Evolutionary conservation across 148 eudicot genomes (phyloP).

Genomic region (Oxyria digyna): DNA sequence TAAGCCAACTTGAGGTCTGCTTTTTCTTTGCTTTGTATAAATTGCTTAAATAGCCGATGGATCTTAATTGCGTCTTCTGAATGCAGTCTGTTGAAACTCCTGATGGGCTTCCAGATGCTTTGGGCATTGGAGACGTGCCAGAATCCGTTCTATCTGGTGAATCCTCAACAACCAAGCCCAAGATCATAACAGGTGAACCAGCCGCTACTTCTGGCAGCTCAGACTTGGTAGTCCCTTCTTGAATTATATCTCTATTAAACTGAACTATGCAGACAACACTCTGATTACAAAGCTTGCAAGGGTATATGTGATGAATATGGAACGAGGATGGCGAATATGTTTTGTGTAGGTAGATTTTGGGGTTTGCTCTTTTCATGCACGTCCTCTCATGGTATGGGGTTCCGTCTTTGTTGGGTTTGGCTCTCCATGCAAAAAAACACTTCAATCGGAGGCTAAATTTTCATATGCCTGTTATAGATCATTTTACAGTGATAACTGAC

Average conservation of each 20-base stretch:
- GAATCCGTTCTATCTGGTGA: constrained; percentile 28
- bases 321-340: not conserved
- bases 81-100: constrained; percentile 28
- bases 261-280: not conserved
- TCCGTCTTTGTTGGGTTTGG: not conserved
- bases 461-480: not conserved
- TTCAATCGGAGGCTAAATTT: not conserved
- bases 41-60: not conserved
- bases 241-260: not conserved
- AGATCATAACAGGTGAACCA: constrained; percentile 24
- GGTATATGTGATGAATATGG: not conserved
- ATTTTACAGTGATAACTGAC: not conserved
- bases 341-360: not conserved
- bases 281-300: not conserved
- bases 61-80: not conserved
- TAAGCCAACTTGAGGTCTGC: constrained; percentile 67
- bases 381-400: not conserved
- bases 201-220: constrained; percentile 8
- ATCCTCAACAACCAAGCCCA: constrained; percentile 24
- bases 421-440: not conserved
- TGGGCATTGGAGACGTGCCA: constrained; percentile 31
- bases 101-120: constrained; percentile 38
- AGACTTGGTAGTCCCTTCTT: not conserved
- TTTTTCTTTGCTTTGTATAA: not conserved
- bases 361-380: not conserved